Percentiles rank a stretch among this genome's conserved stretches.
These are phyloP conservation scores for Solanum lignicaule DNA, from an alignment of 257 asterid genomes.

Conservation along the genomic window DNA sequence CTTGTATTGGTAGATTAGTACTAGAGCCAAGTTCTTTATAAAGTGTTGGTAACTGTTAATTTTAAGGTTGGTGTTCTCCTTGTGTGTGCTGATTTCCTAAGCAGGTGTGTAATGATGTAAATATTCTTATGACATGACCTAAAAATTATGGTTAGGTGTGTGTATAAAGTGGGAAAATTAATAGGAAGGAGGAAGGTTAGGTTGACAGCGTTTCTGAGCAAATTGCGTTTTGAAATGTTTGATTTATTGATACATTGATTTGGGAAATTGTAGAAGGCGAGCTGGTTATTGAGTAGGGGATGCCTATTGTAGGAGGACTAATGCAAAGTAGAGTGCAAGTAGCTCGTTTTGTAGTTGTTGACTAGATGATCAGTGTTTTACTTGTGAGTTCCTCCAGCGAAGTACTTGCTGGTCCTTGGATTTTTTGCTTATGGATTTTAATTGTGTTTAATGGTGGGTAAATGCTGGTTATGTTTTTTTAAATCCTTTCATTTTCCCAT, in stretches of 20 bases:
- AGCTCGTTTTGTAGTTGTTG: background rate
- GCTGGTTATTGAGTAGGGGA: background rate
- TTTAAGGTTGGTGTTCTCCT: background rate
- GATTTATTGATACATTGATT: background rate
- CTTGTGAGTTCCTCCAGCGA: background rate
- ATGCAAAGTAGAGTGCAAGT: background rate
- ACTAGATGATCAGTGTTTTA: background rate
- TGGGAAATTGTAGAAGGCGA: background rate
- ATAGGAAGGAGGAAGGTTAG: background rate
- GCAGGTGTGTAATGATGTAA: background rate
- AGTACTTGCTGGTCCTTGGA: background rate
- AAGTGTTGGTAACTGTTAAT: background rate
- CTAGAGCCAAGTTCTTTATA: background rate
- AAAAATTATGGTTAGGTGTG: background rate
- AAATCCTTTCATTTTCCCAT: background rate
- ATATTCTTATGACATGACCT: background rate
- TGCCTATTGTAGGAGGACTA: background rate
- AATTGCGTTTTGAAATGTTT: background rate
- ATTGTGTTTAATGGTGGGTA: background rate
- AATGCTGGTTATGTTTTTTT: background rate
- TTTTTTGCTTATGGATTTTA: background rate
- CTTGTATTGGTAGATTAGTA: background rate
- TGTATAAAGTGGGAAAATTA: background rate
- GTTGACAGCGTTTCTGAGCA: background rate
- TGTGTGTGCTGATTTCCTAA: background rate